phyloP scores from a whole-genome alignment of 2,329 filamentous ascomycete genomes.

The Calonectria leucothoes region DNA sequence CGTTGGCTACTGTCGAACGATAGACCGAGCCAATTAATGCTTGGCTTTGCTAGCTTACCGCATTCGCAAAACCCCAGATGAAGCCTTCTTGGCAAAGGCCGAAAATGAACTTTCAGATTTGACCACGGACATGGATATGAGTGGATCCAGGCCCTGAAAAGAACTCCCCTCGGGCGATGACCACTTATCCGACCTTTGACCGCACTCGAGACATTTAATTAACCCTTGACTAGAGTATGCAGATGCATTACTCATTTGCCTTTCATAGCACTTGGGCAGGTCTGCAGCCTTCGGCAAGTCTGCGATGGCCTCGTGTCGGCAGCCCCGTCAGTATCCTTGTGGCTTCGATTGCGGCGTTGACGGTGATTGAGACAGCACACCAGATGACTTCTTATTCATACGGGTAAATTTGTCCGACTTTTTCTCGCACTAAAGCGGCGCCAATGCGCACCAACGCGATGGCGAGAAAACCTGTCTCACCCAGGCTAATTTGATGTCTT shows the following conservation, averaged over 20 bases:
- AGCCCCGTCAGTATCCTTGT: conserved; percentile 3
- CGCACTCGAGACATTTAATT: neutral
- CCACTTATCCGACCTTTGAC: conserved; percentile 1
- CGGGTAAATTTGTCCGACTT: conserved; percentile 7
- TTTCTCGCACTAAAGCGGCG: conserved; percentile 9
- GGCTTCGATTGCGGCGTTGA: conserved; percentile 1
- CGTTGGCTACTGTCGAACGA: conserved; percentile 18
- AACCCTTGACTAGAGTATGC: conserved; percentile 9
- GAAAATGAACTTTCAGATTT: conserved; percentile 7
- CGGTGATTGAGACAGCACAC: conserved; percentile 3
- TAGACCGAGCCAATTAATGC: conserved; percentile 10
- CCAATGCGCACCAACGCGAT: neutral
- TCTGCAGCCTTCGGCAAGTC: neutral
- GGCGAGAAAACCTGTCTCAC: neutral
- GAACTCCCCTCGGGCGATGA: conserved; percentile 12
- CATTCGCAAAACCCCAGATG: conserved; percentile 10
- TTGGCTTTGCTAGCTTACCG: conserved; percentile 17
- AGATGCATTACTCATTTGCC: neutral
- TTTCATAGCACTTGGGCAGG: neutral
- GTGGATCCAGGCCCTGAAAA: conserved; percentile 6
- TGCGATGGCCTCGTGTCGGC: neutral
- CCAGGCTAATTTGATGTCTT: conserved; percentile 2
- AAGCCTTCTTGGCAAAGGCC: conserved; percentile 4
- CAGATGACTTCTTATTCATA: neutral
- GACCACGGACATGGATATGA: conserved; percentile 2